Conservation (phyloP, 495 filamentous ascomycete genomes). For the Wilcoxina mikolae region DNA sequence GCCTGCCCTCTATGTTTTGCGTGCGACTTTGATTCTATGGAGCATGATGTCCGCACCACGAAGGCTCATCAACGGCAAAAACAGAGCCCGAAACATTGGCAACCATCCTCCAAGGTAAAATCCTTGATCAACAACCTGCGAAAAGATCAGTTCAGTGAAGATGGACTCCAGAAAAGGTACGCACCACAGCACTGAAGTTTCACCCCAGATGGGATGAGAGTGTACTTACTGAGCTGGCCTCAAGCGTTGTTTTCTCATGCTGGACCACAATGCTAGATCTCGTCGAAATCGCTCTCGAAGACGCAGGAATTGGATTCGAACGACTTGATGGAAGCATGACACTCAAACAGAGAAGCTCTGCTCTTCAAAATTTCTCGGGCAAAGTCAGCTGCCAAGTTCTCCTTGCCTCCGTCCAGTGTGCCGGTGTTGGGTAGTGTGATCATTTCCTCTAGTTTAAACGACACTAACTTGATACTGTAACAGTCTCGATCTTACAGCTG, state of each 20-base stretch:
- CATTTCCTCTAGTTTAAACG: neutral
- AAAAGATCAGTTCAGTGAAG: constrained; percentile 17
- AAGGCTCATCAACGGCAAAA: constrained; percentile 32
- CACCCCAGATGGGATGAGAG: too few relatives aligned
- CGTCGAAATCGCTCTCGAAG: constrained; percentile 18
- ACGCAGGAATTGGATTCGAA: constrained; percentile 25
- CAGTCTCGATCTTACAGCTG: constrained; percentile 65
- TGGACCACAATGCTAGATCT: constrained; percentile 37
- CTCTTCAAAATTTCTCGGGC: constrained; percentile 28
- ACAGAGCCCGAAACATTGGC: too few relatives aligned
- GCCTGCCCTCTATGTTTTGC: too few relatives aligned
- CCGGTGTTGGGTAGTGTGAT: constrained; percentile 37
- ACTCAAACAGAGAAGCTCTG: constrained; percentile 24
- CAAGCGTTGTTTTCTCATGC: constrained; percentile 40
- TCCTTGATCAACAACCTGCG: constrained; percentile 57
- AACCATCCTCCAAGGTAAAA: constrained; percentile 79
- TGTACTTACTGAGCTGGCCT: neutral
- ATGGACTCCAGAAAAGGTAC: constrained; percentile 13
- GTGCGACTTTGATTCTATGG: too few relatives aligned
- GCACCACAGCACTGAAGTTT: too few relatives aligned
- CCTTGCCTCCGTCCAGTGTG: constrained; percentile 34
- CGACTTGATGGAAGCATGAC: constrained; percentile 32
- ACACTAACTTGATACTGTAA: neutral
- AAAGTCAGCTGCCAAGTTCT: constrained; percentile 30
- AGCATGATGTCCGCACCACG: too few relatives aligned